These are phyloP conservation scores for Neurospora intermedia DNA, from an alignment of 495 filamentous ascomycete species.

Conservation along the genomic window DNA sequence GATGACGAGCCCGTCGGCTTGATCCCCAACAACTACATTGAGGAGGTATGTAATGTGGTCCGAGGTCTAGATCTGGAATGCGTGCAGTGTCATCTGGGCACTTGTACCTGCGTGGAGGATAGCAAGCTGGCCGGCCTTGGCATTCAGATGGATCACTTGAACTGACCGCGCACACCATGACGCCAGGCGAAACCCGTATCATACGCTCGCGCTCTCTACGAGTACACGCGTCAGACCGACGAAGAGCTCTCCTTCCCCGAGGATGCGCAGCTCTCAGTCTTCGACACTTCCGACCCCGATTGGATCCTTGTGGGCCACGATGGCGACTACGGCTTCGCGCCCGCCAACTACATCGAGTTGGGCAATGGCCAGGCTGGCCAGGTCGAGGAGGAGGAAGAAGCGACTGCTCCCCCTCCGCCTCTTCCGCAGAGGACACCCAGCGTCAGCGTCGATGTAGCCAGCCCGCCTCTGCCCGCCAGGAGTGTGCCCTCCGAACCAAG, in stretches of 20 bases:
- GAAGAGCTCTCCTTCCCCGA: conserved; percentile 95
- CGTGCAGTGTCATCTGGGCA: not conserved
- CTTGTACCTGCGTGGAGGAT: conserved; percentile 2
- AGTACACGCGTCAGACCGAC: conserved; percentile 94
- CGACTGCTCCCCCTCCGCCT: conserved; percentile 16
- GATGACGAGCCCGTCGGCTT: conserved; percentile 92
- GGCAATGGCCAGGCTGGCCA: conserved; percentile 16
- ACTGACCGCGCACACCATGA: conserved; percentile 5
- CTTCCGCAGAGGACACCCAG: conserved; percentile 19
- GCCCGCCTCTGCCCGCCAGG: conserved; percentile 27
- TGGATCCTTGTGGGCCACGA: conserved; percentile 88
- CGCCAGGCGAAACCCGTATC: conserved; percentile 58
- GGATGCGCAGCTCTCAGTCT: conserved; percentile 73
- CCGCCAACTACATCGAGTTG: conserved; percentile 92
- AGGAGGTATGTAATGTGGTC: conserved; percentile 60
- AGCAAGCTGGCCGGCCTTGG: not conserved
- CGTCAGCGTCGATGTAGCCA: conserved; percentile 15
- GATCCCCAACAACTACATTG: conserved; percentile 90
- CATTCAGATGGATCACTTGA: conserved; percentile 10
- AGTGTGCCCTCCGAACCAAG: conserved; percentile 19
- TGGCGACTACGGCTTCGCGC: conserved; percentile 86
- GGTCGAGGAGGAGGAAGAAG: conserved; percentile 14
- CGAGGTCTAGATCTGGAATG: not conserved
- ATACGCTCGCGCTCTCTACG: conserved; percentile 79
- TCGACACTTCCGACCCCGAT: conserved; percentile 84